Evolutionary conservation across 805 yeast genomes (phyloP), one percentile per base, ranked within the genome.

Genomic region (Sungouiozyma ichnusensis): DNA sequence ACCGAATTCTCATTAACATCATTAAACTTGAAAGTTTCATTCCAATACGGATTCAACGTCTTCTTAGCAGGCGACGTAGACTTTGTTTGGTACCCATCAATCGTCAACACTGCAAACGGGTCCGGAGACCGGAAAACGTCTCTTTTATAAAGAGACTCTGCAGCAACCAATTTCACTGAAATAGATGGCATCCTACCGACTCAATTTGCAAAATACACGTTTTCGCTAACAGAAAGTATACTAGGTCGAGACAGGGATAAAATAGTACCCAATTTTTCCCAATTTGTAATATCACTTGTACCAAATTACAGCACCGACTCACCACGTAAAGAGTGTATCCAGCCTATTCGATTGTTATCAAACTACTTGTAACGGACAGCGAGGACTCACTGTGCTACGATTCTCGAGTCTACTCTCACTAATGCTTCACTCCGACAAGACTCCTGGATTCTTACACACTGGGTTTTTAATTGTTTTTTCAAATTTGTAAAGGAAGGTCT

Each of bases 31-130:
- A 90, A 92, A 2, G 83, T 68, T 64, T 92, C 96, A 65, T 92
- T 88, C 99, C 99, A 92, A 65, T 88, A 92, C 9, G 99, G 99
- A 57, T 92, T 86, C 52, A 90, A 68, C 2, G 97, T 92, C 65
- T 85, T 87, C 57, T 86, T 85, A 24, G 94, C 92, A 31, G 95
- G 92, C 39, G 86, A 78, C 1, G 99, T 92, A 16, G 96, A 83
- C 58, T 86, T 86, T 1, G 97, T 92, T 60, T 92, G 98, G 16
- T 85, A 79, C 3, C 97, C 97, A 63, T 92, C 98, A n/a, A 92
- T 88, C 11, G 97, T 90, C 48, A 92, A 69, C 31, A 92, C 97
- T 2, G 97, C 96, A 67, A 92, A 92, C 9, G 99, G 98, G 63
- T 92, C 98, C 2, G 99, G 98, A 48, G 88, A 84, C 44, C 95